These are phyloP conservation scores for Brettanomyces bruxellensis DNA, from an alignment of 805 yeast species.

Conservation along the genomic window DNA sequence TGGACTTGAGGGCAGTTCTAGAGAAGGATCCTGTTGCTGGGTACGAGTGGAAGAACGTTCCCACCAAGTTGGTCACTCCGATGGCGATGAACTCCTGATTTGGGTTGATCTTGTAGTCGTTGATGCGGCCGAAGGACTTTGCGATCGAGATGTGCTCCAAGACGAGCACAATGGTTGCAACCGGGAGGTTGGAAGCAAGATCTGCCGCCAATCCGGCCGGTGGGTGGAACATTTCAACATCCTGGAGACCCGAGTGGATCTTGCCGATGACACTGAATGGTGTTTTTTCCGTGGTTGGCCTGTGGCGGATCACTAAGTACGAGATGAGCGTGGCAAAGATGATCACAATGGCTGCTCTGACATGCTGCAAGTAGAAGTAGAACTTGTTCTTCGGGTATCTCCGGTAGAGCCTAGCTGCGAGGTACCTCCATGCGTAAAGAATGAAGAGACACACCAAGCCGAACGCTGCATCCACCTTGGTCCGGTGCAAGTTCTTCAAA, in stretches of 20 bases:
- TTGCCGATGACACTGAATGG: conserved; percentile 58
- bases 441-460: conserved; percentile 69
- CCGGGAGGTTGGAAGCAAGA: conserved; percentile 75
- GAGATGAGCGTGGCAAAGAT: conserved; percentile 76
- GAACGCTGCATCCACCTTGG: conserved; percentile 80
- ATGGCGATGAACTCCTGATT: conserved; percentile 92
- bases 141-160: conserved; percentile 91
- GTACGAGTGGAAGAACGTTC: conserved; percentile 87
- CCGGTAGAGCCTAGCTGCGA: conserved; percentile 50
- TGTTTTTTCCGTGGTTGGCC: conserved; percentile 20
- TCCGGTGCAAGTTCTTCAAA: conserved; percentile 58
- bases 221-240: conserved; percentile 64
- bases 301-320: conserved; percentile 57
- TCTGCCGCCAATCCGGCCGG: conserved; percentile 50
- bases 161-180: conserved; percentile 71
- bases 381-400: conserved; percentile 50
- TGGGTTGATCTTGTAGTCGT: conserved; percentile 84
- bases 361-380: conserved; percentile 64
- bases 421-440: conserved; percentile 64
- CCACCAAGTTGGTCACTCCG: conserved; percentile 83
- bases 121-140: conserved; percentile 86
- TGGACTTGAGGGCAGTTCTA: conserved; percentile 87
- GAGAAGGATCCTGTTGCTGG: conserved; percentile 96
- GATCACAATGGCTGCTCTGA: conserved; percentile 76
- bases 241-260: conserved; percentile 75